phyloP scores from a whole-genome alignment of 2,329 filamentous ascomycete species.

The Talaromyces sp. region DNA sequence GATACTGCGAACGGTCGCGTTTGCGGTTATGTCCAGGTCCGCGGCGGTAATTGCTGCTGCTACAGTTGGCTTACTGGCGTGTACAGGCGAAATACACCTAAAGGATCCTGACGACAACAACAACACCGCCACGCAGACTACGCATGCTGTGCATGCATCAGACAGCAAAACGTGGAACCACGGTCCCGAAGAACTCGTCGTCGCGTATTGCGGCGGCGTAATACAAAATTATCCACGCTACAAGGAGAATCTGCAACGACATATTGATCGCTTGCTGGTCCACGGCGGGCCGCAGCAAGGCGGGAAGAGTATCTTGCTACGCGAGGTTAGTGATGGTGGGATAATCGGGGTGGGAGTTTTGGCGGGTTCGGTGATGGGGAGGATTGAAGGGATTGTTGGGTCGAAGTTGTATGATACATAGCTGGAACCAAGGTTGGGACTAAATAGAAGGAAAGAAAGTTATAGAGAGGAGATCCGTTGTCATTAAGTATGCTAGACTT shows the following conservation, averaged over 20 bases:
- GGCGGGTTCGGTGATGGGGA: conserved; percentile 44
- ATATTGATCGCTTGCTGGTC: conserved; percentile 57
- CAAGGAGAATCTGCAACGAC: conserved; percentile 64
- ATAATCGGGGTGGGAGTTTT: conserved; percentile 54
- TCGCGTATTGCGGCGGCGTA: conserved; percentile 75
- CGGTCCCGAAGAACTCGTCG: conserved; percentile 59
- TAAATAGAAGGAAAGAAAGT: background rate
- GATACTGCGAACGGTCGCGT: conserved; percentile 62
- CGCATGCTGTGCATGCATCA: background rate
- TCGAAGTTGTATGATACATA: conserved; percentile 20
- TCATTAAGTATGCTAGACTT: background rate
- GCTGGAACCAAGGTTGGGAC: background rate
- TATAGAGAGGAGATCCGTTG: background rate
- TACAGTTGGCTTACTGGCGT: conserved; percentile 64
- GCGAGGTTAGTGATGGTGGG: conserved; percentile 52
- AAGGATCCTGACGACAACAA: conserved; percentile 1
- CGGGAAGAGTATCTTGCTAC: conserved; percentile 49
- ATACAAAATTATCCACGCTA: conserved; percentile 74
- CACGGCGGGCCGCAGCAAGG: conserved; percentile 42
- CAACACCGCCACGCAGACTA: background rate
- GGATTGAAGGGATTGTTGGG: conserved; percentile 32
- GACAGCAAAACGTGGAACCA: conserved; percentile 29
- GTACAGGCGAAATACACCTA: conserved; percentile 61
- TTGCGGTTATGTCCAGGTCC: conserved; percentile 66
- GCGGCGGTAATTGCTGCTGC: conserved; percentile 70